A percentile compares a stretch with the other conserved stretches of the same genome.
Evolutionary conservation across 257 asterid species (phyloP).

Genomic region (Primulina huaijiensis): DNA sequence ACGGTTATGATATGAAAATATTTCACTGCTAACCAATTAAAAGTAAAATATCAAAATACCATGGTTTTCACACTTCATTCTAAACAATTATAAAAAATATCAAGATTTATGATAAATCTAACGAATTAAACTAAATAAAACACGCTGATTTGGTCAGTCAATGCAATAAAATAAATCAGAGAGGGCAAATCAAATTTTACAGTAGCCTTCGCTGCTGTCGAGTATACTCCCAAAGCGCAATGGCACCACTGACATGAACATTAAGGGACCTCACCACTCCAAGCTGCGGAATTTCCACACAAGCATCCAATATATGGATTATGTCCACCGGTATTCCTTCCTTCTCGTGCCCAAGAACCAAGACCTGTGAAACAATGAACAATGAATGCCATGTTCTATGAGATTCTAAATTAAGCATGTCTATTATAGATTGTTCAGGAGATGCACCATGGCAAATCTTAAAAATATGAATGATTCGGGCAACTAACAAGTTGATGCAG

Average conservation of each 20-base stretch:
- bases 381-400: neutral
- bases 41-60: too few relatives aligned
- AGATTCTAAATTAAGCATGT: neutral
- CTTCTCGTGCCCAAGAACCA: conserved; percentile 92
- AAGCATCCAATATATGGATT: conserved; percentile 83
- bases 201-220: conserved; percentile 58
- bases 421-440: neutral
- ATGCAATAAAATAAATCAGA: neutral
- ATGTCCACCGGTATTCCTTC: conserved; percentile 95
- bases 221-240: conserved; percentile 96
- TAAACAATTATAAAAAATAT: too few relatives aligned
- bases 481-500: too few relatives aligned
- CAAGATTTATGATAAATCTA: too few relatives aligned
- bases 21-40: too few relatives aligned
- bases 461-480: too few relatives aligned
- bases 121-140: too few relatives aligned
- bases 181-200: conserved; percentile 14
- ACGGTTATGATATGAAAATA: too few relatives aligned
- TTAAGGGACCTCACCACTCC: conserved; percentile 93
- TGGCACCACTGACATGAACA: conserved; percentile 97
- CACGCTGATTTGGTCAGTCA: too few relatives aligned
- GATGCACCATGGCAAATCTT: too few relatives aligned
- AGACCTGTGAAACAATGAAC: conserved; percentile 34
- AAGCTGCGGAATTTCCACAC: conserved; percentile 90
- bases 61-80: too few relatives aligned